Evolutionary conservation across 257 asterid species (phyloP), one percentile per base, ranked within the genome.

Genomic region (Asclepias syriaca): DNA sequence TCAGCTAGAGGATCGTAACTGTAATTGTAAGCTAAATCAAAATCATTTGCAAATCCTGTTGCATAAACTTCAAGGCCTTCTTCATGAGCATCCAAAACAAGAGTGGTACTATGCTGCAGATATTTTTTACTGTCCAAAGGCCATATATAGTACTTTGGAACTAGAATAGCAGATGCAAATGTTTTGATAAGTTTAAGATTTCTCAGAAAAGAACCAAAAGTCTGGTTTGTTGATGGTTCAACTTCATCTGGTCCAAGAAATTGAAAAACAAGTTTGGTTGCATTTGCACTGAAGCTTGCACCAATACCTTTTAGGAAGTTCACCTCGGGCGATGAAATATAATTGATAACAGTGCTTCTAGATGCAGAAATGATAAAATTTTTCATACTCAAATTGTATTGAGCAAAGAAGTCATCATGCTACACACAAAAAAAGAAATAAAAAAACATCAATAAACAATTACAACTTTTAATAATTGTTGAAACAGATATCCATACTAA

Each of bases 301-400:
- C 48, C 86, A 6, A 94, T 82, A 73, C 87, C 85, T 73, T 57
- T 84, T 64, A 89, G 82, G 84, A 94, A 94, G 71, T 83, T 81
- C 78, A 91, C 90, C 84, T 94, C 98, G 4, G 97, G 97, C 2
- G 97, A 94, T 63, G 99, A 91, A 78, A 88, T 68, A 73, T 91
- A 86, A 77, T 76, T 81, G 61, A 86, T 72, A 54, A 75, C 45
- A 74, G 84, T 78, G 0, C 81, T 76, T 84, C 85, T 87, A 43
- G 97, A 84, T 50, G 78, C 69, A 65, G 92, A 75, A 58, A 87
- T 69, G 73, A 94, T 66, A 78, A 59, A 87, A 84, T 71, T 85
- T 83, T 92, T 86, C 95, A 89, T 81, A 70, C 93, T 94, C 84
- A 75, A 85, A 76, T 94, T 94, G 67, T 81, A 93, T 73, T 86